These are phyloP conservation scores for Nitzschia putrida DNA, from an alignment of 108 stramenopile genomes.

Conservation along the genomic window DNA sequence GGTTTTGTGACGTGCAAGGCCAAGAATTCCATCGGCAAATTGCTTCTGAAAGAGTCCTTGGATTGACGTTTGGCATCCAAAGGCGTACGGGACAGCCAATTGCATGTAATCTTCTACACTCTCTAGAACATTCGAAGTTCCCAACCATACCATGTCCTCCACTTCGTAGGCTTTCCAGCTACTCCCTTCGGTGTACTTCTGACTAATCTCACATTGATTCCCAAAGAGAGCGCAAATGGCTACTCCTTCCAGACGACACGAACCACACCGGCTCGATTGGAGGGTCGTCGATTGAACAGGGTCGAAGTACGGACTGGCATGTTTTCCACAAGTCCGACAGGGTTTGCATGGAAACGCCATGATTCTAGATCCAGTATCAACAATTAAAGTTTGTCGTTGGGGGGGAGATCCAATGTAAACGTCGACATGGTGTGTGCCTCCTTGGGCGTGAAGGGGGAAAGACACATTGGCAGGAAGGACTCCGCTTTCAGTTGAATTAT, in stretches of 20 bases:
- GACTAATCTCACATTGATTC: constrained; percentile 48
- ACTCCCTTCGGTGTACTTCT: constrained; percentile 81
- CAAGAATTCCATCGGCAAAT: constrained; percentile 96
- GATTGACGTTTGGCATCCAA: constrained; percentile 91
- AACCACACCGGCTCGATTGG: constrained; percentile 18
- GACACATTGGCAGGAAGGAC: constrained; percentile 26
- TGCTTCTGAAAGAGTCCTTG: constrained; percentile 90
- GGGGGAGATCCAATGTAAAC: constrained; percentile 91
- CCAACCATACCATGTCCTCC: constrained; percentile 75
- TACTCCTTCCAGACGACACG: constrained; percentile 30
- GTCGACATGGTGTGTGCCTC: constrained; percentile 89
- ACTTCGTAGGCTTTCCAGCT: constrained; percentile 72
- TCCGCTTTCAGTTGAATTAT: no score
- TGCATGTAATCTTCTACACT: constrained; percentile 33
- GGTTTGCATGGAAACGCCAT: constrained; percentile 89
- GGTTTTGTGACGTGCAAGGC: constrained; percentile 68
- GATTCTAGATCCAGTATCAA: constrained; percentile 91
- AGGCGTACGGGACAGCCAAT: constrained; percentile 72
- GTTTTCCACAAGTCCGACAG: constrained; percentile 77
- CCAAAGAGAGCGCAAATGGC: constrained; percentile 27
- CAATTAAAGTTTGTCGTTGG: constrained; percentile 90
- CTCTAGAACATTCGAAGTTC: constrained; percentile 27
- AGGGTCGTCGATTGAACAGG: constrained; percentile 33
- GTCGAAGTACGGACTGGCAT: constrained; percentile 49
- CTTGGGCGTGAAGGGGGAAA: constrained; percentile 60